Evolutionary conservation across 805 yeast genomes (phyloP).

Genomic region (Cephaloascus fragrans): DNA sequence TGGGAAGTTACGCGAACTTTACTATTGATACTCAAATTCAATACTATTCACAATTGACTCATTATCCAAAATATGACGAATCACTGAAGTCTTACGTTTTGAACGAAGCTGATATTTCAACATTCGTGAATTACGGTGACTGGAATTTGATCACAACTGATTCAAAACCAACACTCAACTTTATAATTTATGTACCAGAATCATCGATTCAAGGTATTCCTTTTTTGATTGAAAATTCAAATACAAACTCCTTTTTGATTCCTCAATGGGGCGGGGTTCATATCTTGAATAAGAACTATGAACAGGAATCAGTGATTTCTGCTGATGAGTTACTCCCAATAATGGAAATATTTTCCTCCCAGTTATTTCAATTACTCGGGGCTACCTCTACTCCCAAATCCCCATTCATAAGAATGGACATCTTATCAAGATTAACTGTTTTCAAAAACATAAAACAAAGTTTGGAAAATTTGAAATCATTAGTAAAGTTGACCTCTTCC

Average conservation of each 20-base stretch:
- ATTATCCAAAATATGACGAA: slow-evolving; percentile 13
- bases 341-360: slow-evolving; percentile 64
- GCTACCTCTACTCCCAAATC: slow-evolving; percentile 44
- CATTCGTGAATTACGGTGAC: slow-evolving; percentile 76
- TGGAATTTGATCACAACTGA: slow-evolving; percentile 61
- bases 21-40: slow-evolving; percentile 73
- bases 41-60: slow-evolving; percentile 43
- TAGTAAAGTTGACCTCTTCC: slow-evolving; percentile 57
- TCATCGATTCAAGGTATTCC: slow-evolving; percentile 35
- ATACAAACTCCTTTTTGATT: slow-evolving; percentile 55
- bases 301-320: slow-evolving; percentile 19
- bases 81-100: slow-evolving; percentile 21
- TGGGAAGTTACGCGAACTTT: slow-evolving; percentile 55
- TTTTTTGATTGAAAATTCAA: slow-evolving; percentile 34
- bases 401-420: slow-evolving; percentile 54
- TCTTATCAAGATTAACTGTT: slow-evolving; percentile 49
- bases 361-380: slow-evolving; percentile 66
- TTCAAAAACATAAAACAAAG: slow-evolving; percentile 52
- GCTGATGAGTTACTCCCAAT: slow-evolving; percentile 41
- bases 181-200: slow-evolving; percentile 59
- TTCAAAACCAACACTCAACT: slow-evolving; percentile 59
- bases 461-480: slow-evolving; percentile 61
- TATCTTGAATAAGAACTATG: slow-evolving; percentile 32
- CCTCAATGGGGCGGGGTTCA: slow-evolving; percentile 89
- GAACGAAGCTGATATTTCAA: slow-evolving; percentile 48